Evolutionary conservation across 2,329 filamentous ascomycete genomes (phyloP).

Genomic region (Trichoderma oligosporum): DNA sequence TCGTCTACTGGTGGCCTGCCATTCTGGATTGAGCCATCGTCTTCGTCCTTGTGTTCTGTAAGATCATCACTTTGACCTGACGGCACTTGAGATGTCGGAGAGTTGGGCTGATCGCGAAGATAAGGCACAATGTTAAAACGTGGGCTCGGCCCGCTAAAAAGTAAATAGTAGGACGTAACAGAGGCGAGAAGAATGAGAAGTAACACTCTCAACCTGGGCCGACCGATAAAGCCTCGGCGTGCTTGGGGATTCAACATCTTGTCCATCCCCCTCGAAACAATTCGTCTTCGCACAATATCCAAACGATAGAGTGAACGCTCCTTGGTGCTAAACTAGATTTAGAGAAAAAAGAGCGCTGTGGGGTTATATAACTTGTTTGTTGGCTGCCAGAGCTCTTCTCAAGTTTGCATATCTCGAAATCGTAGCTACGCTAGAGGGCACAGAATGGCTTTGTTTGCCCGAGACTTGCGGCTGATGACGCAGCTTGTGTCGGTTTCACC

Average conservation of each 20-base stretch:
- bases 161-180: constrained; percentile 42
- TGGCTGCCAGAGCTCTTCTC: constrained; percentile 14
- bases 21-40: constrained; percentile 16
- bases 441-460: constrained; percentile 1
- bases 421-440: too few species aligned
- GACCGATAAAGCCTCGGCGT: constrained; percentile 31
- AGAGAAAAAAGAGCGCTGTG: background rate
- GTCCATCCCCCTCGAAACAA: constrained; percentile 23
- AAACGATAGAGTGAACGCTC: background rate
- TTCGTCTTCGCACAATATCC: background rate
- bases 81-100: background rate
- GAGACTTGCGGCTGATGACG: constrained; percentile 30
- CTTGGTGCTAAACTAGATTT: background rate
- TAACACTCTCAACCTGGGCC: constrained; percentile 42
- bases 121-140: constrained; percentile 37
- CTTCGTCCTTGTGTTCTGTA: constrained; percentile 4
- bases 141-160: constrained; percentile 37
- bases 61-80: background rate
- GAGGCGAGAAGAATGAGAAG: constrained; percentile 40
- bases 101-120: constrained; percentile 16
- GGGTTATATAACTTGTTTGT: constrained; percentile 1
- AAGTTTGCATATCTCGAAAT: constrained; percentile 14
- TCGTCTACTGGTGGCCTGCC: constrained; percentile 2
- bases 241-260: constrained; percentile 35
- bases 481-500: background rate